These are phyloP conservation scores for Hyphopichia wangnamkhiaoensis DNA, from an alignment of 1,139 yeast genomes.

Conservation along the genomic window DNA sequence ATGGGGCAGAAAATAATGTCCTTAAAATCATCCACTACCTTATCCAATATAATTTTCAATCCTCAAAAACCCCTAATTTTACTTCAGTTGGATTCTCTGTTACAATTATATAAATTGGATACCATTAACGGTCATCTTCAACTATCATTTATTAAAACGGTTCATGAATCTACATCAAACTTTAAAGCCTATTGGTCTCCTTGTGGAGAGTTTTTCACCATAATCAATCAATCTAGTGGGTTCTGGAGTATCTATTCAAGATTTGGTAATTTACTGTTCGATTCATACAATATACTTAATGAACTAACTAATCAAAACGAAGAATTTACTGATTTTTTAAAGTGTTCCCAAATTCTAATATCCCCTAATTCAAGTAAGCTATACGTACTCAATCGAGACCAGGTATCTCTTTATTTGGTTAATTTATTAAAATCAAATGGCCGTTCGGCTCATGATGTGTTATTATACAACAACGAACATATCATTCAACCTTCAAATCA, in stretches of 20 bases:
- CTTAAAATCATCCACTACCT: background rate
- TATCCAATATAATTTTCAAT: slow-evolving; percentile 21
- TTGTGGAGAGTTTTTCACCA: slow-evolving; percentile 35
- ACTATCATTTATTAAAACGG: slow-evolving; percentile 14
- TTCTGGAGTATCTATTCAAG: slow-evolving; percentile 38
- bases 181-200: slow-evolving; percentile 31
- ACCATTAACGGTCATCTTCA: slow-evolving; percentile 5
- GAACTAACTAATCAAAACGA: slow-evolving; percentile 23
- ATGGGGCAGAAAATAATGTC: slow-evolving; percentile 3
- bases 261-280: slow-evolving; percentile 36
- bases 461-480: slow-evolving; percentile 29
- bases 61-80: slow-evolving; percentile 27
- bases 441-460: slow-evolving; percentile 12
- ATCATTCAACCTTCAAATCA: slow-evolving; percentile 13
- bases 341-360: slow-evolving; percentile 22
- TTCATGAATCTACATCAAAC: slow-evolving; percentile 8
- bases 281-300: slow-evolving; percentile 24
- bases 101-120: slow-evolving; percentile 16
- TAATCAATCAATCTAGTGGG: slow-evolving; percentile 21
- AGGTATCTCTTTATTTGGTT: slow-evolving; percentile 21
- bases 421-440: slow-evolving; percentile 21
- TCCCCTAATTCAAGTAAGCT: slow-evolving; percentile 29
- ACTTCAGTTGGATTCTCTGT: slow-evolving; percentile 11
- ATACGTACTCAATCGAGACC: slow-evolving; percentile 21
- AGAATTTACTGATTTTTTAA: slow-evolving; percentile 21